Conservation (phyloP, 2,329 filamentous ascomycete species). For the Nemania sp. region DNA sequence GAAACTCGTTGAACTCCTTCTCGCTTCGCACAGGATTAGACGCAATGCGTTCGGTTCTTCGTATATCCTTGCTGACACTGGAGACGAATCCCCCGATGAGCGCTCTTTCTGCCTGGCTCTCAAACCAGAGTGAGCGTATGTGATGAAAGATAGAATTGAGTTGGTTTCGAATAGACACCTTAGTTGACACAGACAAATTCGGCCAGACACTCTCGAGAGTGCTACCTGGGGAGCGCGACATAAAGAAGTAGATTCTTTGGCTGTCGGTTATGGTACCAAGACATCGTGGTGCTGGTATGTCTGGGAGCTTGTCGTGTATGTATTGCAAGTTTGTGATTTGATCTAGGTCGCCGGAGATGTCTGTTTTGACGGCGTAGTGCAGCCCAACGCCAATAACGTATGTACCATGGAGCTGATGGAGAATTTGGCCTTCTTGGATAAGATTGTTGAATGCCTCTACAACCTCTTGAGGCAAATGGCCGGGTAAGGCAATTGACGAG, state of each 20-base stretch:
- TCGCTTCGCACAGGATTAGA: neutral
- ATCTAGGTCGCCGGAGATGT: neutral
- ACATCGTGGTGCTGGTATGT: slow-evolving; percentile 1
- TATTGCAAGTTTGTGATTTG: slow-evolving; percentile 1
- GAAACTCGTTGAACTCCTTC: slow-evolving; percentile 6
- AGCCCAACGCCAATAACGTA: slow-evolving; percentile 3
- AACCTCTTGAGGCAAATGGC: neutral
- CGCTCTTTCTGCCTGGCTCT: no score
- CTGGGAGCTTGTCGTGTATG: slow-evolving; percentile 1
- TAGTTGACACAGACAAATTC: neutral
- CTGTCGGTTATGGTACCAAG: slow-evolving; percentile 3
- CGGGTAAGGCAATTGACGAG: neutral
- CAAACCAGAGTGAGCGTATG: neutral
- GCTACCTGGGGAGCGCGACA: neutral
- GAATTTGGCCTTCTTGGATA: slow-evolving; percentile 4
- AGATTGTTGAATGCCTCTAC: slow-evolving; percentile 1
- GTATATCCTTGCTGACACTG: slow-evolving; percentile 2
- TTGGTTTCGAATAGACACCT: slow-evolving; percentile 1
- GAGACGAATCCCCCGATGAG: no score
- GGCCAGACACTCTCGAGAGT: slow-evolving; percentile 9
- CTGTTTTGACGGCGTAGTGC: slow-evolving; percentile 4
- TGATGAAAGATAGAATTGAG: slow-evolving; percentile 1
- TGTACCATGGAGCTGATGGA: slow-evolving; percentile 5
- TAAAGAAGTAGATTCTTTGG: slow-evolving; percentile 3
- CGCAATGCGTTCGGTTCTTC: neutral